These are phyloP conservation scores for Sporobolomyces pararoseus DNA, from an alignment of 768 basidiomycete genomes.

Conservation along the genomic window DNA sequence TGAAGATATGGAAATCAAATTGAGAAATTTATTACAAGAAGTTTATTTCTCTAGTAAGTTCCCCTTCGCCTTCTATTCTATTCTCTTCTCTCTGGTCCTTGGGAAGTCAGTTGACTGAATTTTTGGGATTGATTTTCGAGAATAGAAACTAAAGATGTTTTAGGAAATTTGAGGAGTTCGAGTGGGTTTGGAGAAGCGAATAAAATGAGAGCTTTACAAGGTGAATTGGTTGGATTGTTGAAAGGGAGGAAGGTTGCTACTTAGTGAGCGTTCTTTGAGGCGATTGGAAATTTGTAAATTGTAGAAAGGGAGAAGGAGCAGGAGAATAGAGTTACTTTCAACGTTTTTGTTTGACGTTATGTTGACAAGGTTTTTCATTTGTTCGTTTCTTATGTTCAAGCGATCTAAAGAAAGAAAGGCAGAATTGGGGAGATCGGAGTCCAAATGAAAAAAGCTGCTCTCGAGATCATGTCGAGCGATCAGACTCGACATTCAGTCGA, in stretches of 20 bases:
- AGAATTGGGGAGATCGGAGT: too few relatives aligned
- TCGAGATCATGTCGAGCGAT: too few relatives aligned
- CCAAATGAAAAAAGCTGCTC: too few relatives aligned
- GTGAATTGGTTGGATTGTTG: slow-evolving; percentile 59
- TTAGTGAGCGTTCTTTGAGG: too few relatives aligned
- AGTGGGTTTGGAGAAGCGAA: slow-evolving; percentile 78
- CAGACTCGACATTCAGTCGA: too few relatives aligned
- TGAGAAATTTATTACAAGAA: slow-evolving; percentile 82
- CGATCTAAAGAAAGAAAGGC: too few relatives aligned
- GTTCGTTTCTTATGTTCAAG: too few relatives aligned
- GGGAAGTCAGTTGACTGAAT: not conserved
- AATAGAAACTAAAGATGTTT: slow-evolving; percentile 83
- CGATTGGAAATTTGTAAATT: too few relatives aligned
- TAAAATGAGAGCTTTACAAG: slow-evolving; percentile 78
- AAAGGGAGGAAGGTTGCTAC: slow-evolving; percentile 24
- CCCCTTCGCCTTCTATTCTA: not conserved
- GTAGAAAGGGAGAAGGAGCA: too few relatives aligned
- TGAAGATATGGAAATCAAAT: slow-evolving; percentile 99
- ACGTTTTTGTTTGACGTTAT: too few relatives aligned
- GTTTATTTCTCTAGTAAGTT: slow-evolving; percentile 45
- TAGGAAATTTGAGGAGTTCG: slow-evolving; percentile 82
- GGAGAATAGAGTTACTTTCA: not conserved
- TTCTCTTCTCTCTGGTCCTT: not conserved
- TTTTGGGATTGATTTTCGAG: not conserved
- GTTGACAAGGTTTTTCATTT: too few relatives aligned